A percentile compares a stretch with the other conserved stretches of the same genome.
These are phyloP conservation scores for Colletotrichum paranaense DNA, from an alignment of 2,329 filamentous ascomycete species.

Conservation along the genomic window DNA sequence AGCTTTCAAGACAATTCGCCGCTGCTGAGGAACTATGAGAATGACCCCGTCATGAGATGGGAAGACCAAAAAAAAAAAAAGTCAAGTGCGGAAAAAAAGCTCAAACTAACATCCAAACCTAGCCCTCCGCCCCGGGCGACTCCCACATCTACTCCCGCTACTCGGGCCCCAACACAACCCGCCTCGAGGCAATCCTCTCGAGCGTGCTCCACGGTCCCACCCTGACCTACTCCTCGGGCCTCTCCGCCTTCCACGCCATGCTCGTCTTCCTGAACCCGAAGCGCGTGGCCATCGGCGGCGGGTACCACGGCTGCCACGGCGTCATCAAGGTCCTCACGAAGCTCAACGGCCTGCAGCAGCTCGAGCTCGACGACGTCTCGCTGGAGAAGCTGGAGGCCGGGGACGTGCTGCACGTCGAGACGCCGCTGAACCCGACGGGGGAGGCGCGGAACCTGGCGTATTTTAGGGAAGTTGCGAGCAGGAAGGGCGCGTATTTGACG, in stretches of 20 bases:
- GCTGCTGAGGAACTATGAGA: neutral
- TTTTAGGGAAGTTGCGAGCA: slow-evolving; percentile 80
- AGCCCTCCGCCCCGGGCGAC: slow-evolving; percentile 65
- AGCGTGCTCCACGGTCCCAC: slow-evolving; percentile 76
- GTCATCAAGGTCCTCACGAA: slow-evolving; percentile 80
- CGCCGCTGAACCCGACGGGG: slow-evolving; percentile 91
- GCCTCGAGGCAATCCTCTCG: slow-evolving; percentile 85
- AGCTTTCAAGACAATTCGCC: neutral
- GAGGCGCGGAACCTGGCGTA: slow-evolving; percentile 78
- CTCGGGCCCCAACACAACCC: slow-evolving; percentile 81
- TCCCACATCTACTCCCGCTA: slow-evolving; percentile 87
- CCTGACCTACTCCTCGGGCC: slow-evolving; percentile 85
- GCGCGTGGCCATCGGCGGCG: slow-evolving; percentile 82
- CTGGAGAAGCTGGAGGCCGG: slow-evolving; percentile 75
- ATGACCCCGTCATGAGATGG: neutral
- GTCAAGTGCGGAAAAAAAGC: neutral
- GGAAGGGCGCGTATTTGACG: slow-evolving; percentile 78
- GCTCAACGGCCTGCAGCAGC: slow-evolving; percentile 78
- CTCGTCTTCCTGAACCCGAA: slow-evolving; percentile 87
- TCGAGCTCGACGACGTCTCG: slow-evolving; percentile 65
- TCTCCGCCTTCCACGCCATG: slow-evolving; percentile 89
- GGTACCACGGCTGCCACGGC: slow-evolving; percentile 95
- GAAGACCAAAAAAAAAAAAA: neutral
- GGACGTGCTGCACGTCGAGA: slow-evolving; percentile 92
- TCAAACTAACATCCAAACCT: slow-evolving; percentile 31